Evolutionary conservation across 352 stramenopile genomes (phyloP), one percentile per base, ranked within the genome.

Genomic region (Globisporangium irregulare): DNA sequence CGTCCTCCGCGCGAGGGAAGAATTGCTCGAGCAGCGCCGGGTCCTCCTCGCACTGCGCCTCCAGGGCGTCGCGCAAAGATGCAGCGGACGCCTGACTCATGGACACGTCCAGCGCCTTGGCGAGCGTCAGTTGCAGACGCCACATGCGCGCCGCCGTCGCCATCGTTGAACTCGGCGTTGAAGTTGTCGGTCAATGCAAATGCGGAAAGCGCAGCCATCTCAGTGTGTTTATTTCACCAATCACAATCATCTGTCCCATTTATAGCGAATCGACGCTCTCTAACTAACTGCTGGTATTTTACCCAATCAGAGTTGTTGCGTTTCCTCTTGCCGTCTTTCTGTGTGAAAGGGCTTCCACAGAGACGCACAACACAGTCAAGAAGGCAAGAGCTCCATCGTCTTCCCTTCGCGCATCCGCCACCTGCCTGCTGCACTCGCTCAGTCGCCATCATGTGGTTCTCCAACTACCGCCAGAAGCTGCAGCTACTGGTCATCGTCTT

Each of bases 401-500:
- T 22, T 15, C 55, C 18, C 27, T 22, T 14, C 55, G 55, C 18
- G 22, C 15, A 18, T 22, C 38, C 14, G 41, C 41, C 41, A 50
- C 41, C 14, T 24, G 18, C 20, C 51, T 58, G 29, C 24, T 3
- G 27, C 24, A 22, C 25, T 27, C 22, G 18, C 20, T 3, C 20
- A 27, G n/a, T 12, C 32, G 18, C 32, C 80, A 80, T 66, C 65
- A 92, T 87, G 82, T 92, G 83, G 84, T 88, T 93, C 72, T 88
- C 77, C 62, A 88, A 82, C 69, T 80, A 84, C 61, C 80, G 84
- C 73, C 86, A 94, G 78, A 86, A 84, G 74, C 74, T 92, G 59
- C 84, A 92, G 81, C 75, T 91, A 68, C 72, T 91, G n/a, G 54
- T 94, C 55, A 92, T 94, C 70, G 57, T 86, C 34, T 94, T 92